These are phyloP conservation scores for Ophiostoma triangulosporum DNA, from an alignment of 2,329 filamentous ascomycete species.

Conservation along the genomic window DNA sequence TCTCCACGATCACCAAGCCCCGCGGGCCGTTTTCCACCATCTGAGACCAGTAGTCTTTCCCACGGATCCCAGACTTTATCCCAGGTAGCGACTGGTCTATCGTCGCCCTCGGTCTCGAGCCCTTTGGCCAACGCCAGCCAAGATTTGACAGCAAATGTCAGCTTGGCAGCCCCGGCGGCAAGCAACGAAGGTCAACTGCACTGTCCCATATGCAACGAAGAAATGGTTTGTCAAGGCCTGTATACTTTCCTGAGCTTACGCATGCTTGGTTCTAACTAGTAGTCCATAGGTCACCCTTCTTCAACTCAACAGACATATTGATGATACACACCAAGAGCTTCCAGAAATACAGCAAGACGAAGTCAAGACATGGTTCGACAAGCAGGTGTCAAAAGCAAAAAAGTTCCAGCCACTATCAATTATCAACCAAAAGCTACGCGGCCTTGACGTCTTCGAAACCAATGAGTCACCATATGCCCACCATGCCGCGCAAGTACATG, in stretches of 20 bases:
- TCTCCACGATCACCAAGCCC: conserved; percentile 39
- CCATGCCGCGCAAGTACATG: conserved; percentile 17
- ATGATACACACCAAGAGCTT: conserved; percentile 81
- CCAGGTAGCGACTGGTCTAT: conserved; percentile 25
- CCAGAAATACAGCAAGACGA: conserved; percentile 83
- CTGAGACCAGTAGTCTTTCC: conserved; percentile 58
- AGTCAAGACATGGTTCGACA: conserved; percentile 94
- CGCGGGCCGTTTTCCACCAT: conserved; percentile 39
- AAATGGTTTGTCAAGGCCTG: conserved; percentile 55
- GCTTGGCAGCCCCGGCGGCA: conserved; percentile 42
- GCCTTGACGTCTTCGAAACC: conserved; percentile 85
- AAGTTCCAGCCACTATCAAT: conserved; percentile 83
- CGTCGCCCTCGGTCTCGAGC: conserved; percentile 43
- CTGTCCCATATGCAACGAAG: conserved; percentile 96
- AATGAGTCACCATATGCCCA: conserved; percentile 54
- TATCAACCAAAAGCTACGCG: conserved; percentile 86
- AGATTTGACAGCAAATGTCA: conserved; percentile 72
- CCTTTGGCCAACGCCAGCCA: conserved; percentile 58
- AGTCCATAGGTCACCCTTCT: conserved; percentile 65
- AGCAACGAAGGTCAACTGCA: conserved; percentile 54
- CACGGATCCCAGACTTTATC: conserved; percentile 49
- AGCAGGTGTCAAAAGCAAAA: conserved; percentile 85
- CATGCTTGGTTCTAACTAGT: background rate
- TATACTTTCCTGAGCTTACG: background rate
- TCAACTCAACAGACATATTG: conserved; percentile 75